Percentiles rank a stretch among this genome's conserved stretches.
phyloP scores from a whole-genome alignment of 805 yeast species.

The Candida ipomoeae region DNA sequence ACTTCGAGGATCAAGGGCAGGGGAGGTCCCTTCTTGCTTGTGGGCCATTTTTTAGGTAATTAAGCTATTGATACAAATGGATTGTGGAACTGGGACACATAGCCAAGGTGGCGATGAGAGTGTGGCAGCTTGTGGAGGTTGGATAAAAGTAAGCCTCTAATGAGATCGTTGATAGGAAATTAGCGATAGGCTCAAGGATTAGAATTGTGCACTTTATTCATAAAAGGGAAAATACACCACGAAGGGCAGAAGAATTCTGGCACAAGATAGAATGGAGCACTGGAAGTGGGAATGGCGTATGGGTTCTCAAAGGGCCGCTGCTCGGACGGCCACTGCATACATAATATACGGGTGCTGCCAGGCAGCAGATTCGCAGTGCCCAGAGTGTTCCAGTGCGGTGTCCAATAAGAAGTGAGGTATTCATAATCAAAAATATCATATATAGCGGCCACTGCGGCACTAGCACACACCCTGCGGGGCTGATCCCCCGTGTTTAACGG shows the following conservation, averaged over 20 bases:
- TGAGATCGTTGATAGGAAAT: neutral
- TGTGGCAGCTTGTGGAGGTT: neutral
- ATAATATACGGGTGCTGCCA: neutral
- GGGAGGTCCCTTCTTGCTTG: neutral
- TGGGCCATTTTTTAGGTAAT: constrained; percentile 1
- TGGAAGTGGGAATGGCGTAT: neutral
- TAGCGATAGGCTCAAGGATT: neutral
- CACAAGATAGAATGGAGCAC: neutral
- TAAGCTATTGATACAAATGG: neutral
- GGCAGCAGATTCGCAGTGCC: constrained; percentile 1
- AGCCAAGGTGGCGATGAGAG: constrained; percentile 3
- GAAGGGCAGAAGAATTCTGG: neutral
- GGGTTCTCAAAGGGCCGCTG: constrained; percentile 1
- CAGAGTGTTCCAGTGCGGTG: neutral
- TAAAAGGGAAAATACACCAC: neutral
- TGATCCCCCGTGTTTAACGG: neutral
- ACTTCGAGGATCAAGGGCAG: neutral
- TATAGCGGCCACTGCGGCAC: neutral
- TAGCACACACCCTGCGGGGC: neutral
- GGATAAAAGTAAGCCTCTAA: neutral
- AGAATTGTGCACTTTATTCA: neutral
- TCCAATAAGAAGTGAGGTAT: constrained; percentile 2
- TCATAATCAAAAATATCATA: neutral
- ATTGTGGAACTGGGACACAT: neutral
- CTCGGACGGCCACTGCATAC: constrained; percentile 7